Evolutionary conservation across 495 filamentous ascomycete species (phyloP), one percentile per base, ranked within the genome.

Genomic region (Lophiostoma macrostomum): DNA sequence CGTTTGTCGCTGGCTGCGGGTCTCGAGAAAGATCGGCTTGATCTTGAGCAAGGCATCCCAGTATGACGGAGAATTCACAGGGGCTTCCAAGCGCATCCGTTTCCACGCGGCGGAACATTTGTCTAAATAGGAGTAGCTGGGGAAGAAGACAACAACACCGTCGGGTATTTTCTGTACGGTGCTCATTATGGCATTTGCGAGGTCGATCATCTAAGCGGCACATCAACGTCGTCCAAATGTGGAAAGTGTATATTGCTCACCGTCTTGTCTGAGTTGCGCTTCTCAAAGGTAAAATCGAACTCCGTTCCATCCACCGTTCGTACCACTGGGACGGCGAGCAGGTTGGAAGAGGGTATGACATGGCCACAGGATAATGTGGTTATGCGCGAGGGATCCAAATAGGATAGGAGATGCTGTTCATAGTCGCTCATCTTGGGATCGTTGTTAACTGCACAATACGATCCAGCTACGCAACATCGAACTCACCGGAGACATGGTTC

Each of bases 81-180:
- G 60, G 3, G 68, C 63, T 40, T 67, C 71, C 34, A 19, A 6
- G 20, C 29, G 40, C 6, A 50, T 22, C 13, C 46, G 42, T 55
- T 81, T 80, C 91, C 91, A 96, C 4, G 76, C 69, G 20, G 58
- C 63, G 28, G 88, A 66, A 28, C 95, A 85, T 29, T 82, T 78
- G 43, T 87, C 81, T 3, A 98, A 76, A 67, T 95, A 96, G 20
- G 85, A 79, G 70, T 97, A 96, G 65, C 88, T 93, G 16, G 94
- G 90, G 60, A 98, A 96, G 68, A 98, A 98, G 6, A 91, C 84
- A n/a, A 97, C 90, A 11, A 97, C 78, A 11, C 93, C 93, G 58
- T 95, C 90, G 0, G 90, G 90, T 10, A 96, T 87, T 14, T 80
- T 70, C 27, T 77, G 74, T 60, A 82, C 86, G 6, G 91, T 71